Evolutionary conservation across 2,329 filamentous ascomycete genomes (phyloP), one percentile per base, ranked within the genome.

Genomic region (Ophiocordyceps camponoti-saundersi): DNA sequence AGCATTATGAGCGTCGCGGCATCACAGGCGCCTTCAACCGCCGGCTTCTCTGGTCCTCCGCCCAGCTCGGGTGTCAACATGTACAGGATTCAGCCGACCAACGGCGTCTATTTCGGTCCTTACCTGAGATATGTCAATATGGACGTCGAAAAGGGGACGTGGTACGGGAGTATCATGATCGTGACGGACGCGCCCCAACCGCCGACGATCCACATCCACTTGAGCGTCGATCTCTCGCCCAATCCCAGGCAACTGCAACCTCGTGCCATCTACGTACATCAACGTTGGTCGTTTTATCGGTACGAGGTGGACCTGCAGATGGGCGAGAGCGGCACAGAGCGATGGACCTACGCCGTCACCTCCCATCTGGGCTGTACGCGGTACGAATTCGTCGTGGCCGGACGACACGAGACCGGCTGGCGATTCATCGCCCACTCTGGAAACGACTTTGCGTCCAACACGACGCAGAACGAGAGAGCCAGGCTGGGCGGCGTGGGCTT

Each of bases 281-380:
- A 95, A 59, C 74, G 88, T 50, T 98, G 89, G 89, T 82, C 82
- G 13, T 98, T 98, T 61, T 95, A 93, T 66, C 85, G 89, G 59
- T 98, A 98, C 58, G 88, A 95, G 51, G 65, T 96, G 48, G 85
- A 95, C 51, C 65, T 98, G 44, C 79, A 78, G 50, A 98, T 98
- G 92, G 80, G 84, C 32, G 89, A 96, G 16, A 74, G 72, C 23
- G 75, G 78, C 29, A 83, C 87, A 0, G 77, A 80, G 53, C 84
- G 92, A 59, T 98, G 92, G 92, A 98, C 92, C 0, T 98, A 98
- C 59, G 92, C 92, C 2, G 89, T 98, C 46, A 98, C 92, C 0
- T 96, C 92, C 1, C 89, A 96, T 58, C 71, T 96, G 20, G 92
- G 92, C 32, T 98, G 92, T 65, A 96, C 92, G n/a, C 78, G 92